Conservation (phyloP, 495 filamentous ascomycete genomes). For the Aspergillus bertholletiae region DNA sequence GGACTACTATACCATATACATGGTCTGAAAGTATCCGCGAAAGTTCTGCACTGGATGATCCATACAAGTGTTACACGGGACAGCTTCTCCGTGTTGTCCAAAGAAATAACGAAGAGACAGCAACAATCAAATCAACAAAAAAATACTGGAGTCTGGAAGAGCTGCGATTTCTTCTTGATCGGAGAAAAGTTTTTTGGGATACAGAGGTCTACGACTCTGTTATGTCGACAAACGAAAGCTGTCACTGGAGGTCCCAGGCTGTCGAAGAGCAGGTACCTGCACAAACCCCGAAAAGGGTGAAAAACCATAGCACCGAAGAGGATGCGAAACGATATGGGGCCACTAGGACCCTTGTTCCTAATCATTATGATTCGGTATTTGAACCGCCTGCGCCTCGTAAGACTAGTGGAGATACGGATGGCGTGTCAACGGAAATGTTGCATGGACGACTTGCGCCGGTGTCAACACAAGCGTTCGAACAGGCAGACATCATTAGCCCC, state of each 20-base stretch:
- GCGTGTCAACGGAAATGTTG: background rate
- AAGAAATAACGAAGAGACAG: background rate
- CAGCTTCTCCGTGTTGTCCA: slow-evolving; percentile 10
- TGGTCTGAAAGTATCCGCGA: background rate
- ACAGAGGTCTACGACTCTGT: background rate
- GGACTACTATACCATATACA: background rate
- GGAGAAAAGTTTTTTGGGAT: slow-evolving; percentile 17
- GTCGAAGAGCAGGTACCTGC: background rate
- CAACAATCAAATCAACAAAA: background rate
- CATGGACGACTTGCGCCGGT: background rate
- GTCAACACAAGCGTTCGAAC: background rate
- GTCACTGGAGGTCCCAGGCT: background rate
- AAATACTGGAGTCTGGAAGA: slow-evolving; percentile 25
- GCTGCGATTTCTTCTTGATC: slow-evolving; percentile 18
- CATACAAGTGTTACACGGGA: slow-evolving; percentile 14
- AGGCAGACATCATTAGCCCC: background rate
- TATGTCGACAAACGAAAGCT: background rate
- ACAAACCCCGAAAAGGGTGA: background rate
- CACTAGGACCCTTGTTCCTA: background rate
- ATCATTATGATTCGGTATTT: background rate
- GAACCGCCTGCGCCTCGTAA: background rate
- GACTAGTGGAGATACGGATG: background rate
- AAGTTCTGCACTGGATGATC: slow-evolving; percentile 9
- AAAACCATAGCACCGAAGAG: background rate
- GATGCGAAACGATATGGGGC: background rate